phyloP scores from a whole-genome alignment of 2,329 filamentous ascomycete genomes.

The Calonectria honghensis region DNA sequence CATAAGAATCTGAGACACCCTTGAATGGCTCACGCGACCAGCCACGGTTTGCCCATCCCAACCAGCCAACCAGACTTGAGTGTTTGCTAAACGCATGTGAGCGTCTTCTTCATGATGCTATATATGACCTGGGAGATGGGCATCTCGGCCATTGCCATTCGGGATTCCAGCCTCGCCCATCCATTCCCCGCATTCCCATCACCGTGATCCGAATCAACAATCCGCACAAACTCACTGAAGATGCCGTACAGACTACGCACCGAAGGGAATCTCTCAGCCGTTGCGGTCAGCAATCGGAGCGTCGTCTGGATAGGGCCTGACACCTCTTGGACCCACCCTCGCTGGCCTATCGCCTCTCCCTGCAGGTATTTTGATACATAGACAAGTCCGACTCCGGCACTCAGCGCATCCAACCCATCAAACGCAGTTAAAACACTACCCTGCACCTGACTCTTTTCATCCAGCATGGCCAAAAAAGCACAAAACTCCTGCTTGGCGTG shows the following conservation, averaged over 20 bases:
- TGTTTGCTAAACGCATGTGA: not conserved
- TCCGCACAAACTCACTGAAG: slow-evolving; percentile 16
- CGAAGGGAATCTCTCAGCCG: slow-evolving; percentile 17
- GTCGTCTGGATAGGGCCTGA: slow-evolving; percentile 19
- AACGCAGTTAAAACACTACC: slow-evolving; percentile 34
- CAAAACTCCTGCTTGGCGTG: slow-evolving; percentile 32
- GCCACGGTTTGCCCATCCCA: not conserved
- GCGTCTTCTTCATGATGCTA: slow-evolving; percentile 24
- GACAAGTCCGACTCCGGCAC: slow-evolving; percentile 29
- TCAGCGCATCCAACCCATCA: slow-evolving; percentile 31
- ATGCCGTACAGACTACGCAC: slow-evolving; percentile 20
- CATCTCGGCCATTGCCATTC: slow-evolving; percentile 15
- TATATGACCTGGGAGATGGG: slow-evolving; percentile 22
- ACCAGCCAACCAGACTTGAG: not conserved
- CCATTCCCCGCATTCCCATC: not conserved
- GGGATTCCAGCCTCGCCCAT: slow-evolving; percentile 10
- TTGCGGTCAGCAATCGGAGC: slow-evolving; percentile 19
- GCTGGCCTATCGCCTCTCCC: slow-evolving; percentile 20
- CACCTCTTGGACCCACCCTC: slow-evolving; percentile 11
- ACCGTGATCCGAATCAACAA: not conserved
- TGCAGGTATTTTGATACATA: slow-evolving; percentile 24
- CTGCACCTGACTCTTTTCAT: slow-evolving; percentile 25
- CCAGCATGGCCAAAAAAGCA: slow-evolving; percentile 26
- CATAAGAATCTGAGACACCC: not conserved
- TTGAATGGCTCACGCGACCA: slow-evolving; percentile 11